Conservation (phyloP, 495 filamentous ascomycete genomes). For the Penicillium mononematosum region DNA sequence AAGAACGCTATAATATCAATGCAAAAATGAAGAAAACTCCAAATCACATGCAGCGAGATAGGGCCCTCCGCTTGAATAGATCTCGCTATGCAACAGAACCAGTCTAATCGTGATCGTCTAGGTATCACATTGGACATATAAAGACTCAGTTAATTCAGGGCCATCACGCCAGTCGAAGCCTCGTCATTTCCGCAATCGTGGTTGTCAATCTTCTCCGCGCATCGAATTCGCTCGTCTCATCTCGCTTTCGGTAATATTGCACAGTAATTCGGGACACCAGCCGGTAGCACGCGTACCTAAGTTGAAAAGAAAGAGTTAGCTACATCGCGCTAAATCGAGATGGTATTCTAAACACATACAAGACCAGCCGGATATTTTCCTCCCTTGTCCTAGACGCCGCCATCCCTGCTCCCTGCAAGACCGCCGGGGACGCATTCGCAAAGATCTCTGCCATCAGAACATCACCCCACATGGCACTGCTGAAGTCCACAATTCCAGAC, state of each 20-base stretch:
- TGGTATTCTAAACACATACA: slow-evolving; percentile 31
- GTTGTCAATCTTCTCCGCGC: slow-evolving; percentile 39
- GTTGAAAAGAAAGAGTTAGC: slow-evolving; percentile 5
- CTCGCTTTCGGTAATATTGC: slow-evolving; percentile 43
- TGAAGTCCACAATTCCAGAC: slow-evolving; percentile 47
- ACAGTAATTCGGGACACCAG: slow-evolving; percentile 38
- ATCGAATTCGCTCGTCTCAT: slow-evolving; percentile 39
- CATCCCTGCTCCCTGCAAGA: slow-evolving; percentile 43
- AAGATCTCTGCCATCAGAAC: slow-evolving; percentile 46
- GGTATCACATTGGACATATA: slow-evolving; percentile 15
- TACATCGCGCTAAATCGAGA: neutral
- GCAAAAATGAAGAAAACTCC: slow-evolving; percentile 4
- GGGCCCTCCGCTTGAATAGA: neutral
- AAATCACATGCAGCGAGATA: slow-evolving; percentile 20
- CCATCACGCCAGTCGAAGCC: slow-evolving; percentile 7
- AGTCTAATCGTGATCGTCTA: slow-evolving; percentile 5
- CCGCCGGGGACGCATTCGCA: slow-evolving; percentile 34
- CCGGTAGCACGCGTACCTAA: slow-evolving; percentile 46
- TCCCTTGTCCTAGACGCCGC: slow-evolving; percentile 20
- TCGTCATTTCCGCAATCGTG: slow-evolving; percentile 28
- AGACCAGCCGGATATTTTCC: slow-evolving; percentile 32
- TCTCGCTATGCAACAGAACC: slow-evolving; percentile 5
- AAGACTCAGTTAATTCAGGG: neutral
- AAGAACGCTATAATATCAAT: neutral
- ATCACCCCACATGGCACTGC: slow-evolving; percentile 52